These are phyloP conservation scores for Diplodia corticola DNA, from an alignment of 2,329 filamentous ascomycete genomes.

Conservation along the genomic window DNA sequence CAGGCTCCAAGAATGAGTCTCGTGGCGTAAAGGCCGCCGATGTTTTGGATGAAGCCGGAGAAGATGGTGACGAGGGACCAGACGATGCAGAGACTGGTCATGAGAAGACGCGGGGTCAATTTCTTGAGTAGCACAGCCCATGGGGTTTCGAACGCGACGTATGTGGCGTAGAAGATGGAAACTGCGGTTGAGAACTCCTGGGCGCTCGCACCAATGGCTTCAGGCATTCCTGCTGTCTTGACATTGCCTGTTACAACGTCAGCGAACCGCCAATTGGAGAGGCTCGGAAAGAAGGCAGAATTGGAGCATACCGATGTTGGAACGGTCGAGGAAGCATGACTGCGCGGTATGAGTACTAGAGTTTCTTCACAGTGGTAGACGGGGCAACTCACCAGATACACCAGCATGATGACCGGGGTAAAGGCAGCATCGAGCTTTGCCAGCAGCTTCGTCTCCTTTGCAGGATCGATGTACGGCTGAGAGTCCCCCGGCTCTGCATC, in stretches of 20 bases:
- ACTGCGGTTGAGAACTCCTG: constrained; percentile 51
- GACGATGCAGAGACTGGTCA: constrained; percentile 44
- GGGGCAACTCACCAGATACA: constrained; percentile 47
- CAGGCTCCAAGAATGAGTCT: constrained; percentile 35
- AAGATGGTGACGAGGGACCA: constrained; percentile 54
- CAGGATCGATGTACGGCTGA: constrained; percentile 42
- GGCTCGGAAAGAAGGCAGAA: background rate
- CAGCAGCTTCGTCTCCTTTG: constrained; percentile 49
- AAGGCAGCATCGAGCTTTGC: constrained; percentile 52
- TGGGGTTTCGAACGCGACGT: constrained; percentile 52
- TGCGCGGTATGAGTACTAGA: background rate
- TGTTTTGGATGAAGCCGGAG: constrained; percentile 49
- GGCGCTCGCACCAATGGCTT: constrained; percentile 45
- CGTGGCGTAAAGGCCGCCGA: constrained; percentile 44
- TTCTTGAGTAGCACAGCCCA: constrained; percentile 52
- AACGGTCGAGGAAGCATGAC: constrained; percentile 56
- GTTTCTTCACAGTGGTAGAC: background rate
- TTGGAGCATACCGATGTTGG: constrained; percentile 48
- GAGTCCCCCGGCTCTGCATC: constrained; percentile 24
- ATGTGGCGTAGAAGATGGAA: constrained; percentile 55
- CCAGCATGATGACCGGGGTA: constrained; percentile 56
- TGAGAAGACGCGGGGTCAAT: constrained; percentile 43
- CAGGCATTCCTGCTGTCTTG: constrained; percentile 49
- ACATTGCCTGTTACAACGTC: constrained; percentile 45
- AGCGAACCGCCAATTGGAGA: background rate